These are phyloP conservation scores for Pleurotus salmoneostramineus DNA, from an alignment of 768 basidiomycete species.

Conservation along the genomic window DNA sequence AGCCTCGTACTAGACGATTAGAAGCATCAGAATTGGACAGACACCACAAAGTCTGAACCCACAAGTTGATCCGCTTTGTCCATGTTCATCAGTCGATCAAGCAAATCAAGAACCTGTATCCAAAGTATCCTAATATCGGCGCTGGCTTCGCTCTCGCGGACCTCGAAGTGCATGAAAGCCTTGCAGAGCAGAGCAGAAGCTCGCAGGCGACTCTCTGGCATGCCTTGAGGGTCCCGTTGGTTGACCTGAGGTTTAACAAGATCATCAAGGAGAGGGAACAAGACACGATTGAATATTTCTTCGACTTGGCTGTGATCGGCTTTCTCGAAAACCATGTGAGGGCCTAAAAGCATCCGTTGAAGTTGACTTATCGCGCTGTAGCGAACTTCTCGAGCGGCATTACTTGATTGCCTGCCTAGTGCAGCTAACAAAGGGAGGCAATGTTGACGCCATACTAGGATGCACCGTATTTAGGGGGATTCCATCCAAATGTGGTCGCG, in stretches of 20 bases:
- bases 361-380: slow-evolving; percentile 76
- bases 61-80: slow-evolving; percentile 88
- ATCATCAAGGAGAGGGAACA: slow-evolving; percentile 92
- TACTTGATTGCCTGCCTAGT: slow-evolving; percentile 78
- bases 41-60: slow-evolving; percentile 21
- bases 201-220: slow-evolving; percentile 87
- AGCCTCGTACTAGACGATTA: slow-evolving; percentile 72
- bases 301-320: slow-evolving; percentile 62
- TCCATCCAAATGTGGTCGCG: slow-evolving; percentile 4
- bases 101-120: slow-evolving; percentile 84
- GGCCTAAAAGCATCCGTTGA: slow-evolving; percentile 81
- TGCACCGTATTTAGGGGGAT: not conserved
- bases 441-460: slow-evolving; percentile 71
- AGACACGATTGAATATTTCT: slow-evolving; percentile 82
- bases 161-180: slow-evolving; percentile 90
- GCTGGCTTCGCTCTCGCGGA: slow-evolving; percentile 58
- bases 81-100: slow-evolving; percentile 85
- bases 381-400: slow-evolving; percentile 80
- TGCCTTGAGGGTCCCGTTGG: slow-evolving; percentile 75
- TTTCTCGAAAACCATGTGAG: slow-evolving; percentile 59
- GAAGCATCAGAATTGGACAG: not conserved
- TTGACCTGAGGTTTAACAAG: slow-evolving; percentile 81
- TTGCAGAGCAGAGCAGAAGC: slow-evolving; percentile 92
- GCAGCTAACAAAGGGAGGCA: slow-evolving; percentile 72
- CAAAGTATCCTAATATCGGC: slow-evolving; percentile 74